Base-by-base conservation (phyloP, 306 rosid genomes). In the Citrullus amarus region DNA sequence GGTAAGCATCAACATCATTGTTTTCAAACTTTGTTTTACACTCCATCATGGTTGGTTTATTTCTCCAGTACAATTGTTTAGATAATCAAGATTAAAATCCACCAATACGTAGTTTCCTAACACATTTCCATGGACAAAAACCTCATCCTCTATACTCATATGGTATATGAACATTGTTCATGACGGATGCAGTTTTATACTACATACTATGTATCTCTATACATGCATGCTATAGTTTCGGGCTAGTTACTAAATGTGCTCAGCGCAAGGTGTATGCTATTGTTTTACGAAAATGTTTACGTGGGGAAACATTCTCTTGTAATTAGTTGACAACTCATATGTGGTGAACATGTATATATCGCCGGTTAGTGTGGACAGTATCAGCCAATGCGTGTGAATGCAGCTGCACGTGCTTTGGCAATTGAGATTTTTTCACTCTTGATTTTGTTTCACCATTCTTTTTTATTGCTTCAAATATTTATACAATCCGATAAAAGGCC, bases 1-100 rank as follows among this genome's bases (percentile, higher is more conserved):
- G 98, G 98, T 94, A 70, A 22, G 57, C 39, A 46, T 12, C 32
- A 70, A 46, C 48, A 22, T 13, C 17, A 46, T 13, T 70, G 39
- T 22, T 70, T 22, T 70, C 28, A 25, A 56, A n/a, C 76, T 70
- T 22, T 13, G n/a, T 12, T 70, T 69, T n/a, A 43, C 75, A n/a
- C 32, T 20, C 15, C 11, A 43, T n/a, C 34, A 5, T 12, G 22
- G 7, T 69, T 69, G 54, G 72, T 68, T n/a, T 7, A 39, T 68
- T 41, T 39, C 54, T 68, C 8, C 2, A 13, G 9, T 38, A 16
- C 46, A 8, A 6, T 28, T 61, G 75, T 41, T n/a, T 67, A 36
- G 30, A 69, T 69, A 20, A 44, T 44, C n/a, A 41, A 18, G 53
- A 68, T 20, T 69, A 11, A 6, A 22, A 22, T 46, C 46, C 76